These are phyloP conservation scores for Purpureocillium lavendulum DNA, from an alignment of 2,329 filamentous ascomycete species.

Conservation along the genomic window DNA sequence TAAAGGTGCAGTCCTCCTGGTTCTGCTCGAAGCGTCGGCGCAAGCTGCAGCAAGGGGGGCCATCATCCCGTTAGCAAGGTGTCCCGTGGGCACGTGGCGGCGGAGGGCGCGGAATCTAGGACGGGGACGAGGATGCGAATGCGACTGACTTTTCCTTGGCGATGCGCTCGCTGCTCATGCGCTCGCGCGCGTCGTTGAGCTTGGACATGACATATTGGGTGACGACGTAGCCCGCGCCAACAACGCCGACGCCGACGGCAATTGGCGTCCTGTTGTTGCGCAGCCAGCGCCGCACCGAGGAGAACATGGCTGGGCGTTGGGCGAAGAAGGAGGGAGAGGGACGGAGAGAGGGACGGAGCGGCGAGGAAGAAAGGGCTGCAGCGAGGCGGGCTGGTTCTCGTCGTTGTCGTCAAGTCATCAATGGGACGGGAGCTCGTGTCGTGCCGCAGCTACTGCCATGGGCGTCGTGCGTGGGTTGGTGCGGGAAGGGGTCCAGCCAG, in stretches of 20 bases:
- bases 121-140: background rate
- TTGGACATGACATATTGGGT: constrained; percentile 89
- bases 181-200: constrained; percentile 86
- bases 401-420: too few species aligned
- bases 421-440: too few species aligned
- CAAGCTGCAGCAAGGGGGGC: constrained; percentile 53
- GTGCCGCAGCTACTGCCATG: too few species aligned
- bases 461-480: too few species aligned
- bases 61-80: background rate
- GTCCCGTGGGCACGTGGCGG: background rate
- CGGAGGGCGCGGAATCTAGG: background rate
- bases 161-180: constrained; percentile 92
- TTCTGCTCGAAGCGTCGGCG: constrained; percentile 97
- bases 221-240: constrained; percentile 85
- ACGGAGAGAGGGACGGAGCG: background rate
- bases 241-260: constrained; percentile 76
- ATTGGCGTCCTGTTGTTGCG: constrained; percentile 85
- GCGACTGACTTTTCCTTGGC: constrained; percentile 85
- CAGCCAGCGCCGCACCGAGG: constrained; percentile 80
- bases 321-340: background rate
- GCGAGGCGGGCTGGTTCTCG: background rate
- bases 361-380: too few species aligned
- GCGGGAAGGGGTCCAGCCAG: too few species aligned
- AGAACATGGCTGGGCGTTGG: constrained; percentile 39
- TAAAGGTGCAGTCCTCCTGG: constrained; percentile 97